phyloP scores from a whole-genome alignment of 805 yeast species.

The Jamesozyma rosinii region DNA sequence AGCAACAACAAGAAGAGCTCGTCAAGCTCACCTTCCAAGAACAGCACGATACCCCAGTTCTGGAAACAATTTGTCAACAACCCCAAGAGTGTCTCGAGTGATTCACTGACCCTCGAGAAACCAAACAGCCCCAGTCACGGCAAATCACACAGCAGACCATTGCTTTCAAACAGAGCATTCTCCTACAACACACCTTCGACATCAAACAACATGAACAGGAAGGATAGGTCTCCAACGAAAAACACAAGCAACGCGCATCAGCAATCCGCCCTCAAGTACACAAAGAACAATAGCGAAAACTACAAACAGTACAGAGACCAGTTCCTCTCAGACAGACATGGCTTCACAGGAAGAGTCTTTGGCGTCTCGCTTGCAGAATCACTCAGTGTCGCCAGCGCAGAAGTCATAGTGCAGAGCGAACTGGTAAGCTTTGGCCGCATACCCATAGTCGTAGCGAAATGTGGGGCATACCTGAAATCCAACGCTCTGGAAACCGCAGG shows the following conservation, averaged over 20 bases:
- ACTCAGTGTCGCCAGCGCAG: slow-evolving; percentile 54
- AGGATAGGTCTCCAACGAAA: neutral
- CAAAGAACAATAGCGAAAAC: slow-evolving; percentile 4
- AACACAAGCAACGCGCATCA: neutral
- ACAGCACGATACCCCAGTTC: slow-evolving; percentile 16
- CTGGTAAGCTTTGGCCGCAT: slow-evolving; percentile 76
- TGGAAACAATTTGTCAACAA: slow-evolving; percentile 28
- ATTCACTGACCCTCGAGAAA: slow-evolving; percentile 12
- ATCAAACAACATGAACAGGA: neutral
- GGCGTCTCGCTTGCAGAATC: slow-evolving; percentile 73
- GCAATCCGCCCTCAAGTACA: neutral
- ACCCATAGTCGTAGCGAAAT: slow-evolving; percentile 91
- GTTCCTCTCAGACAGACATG: slow-evolving; percentile 31
- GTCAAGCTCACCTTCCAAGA: neutral
- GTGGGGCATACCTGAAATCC: slow-evolving; percentile 77
- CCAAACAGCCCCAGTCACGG: neutral
- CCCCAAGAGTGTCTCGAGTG: slow-evolving; percentile 29
- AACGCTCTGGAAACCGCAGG: slow-evolving; percentile 79
- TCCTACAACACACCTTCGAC: slow-evolving; percentile 7
- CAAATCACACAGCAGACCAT: slow-evolving; percentile 7
- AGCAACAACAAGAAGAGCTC: neutral
- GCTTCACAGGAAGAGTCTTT: slow-evolving; percentile 47
- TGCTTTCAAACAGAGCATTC: slow-evolving; percentile 7
- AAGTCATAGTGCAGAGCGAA: slow-evolving; percentile 52
- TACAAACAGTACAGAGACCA: slow-evolving; percentile 32